Percentiles rank a stretch among this genome's conserved stretches.
Evolutionary conservation across 2,329 filamentous ascomycete species (phyloP).

Genomic region (Sporothrix protearum): DNA sequence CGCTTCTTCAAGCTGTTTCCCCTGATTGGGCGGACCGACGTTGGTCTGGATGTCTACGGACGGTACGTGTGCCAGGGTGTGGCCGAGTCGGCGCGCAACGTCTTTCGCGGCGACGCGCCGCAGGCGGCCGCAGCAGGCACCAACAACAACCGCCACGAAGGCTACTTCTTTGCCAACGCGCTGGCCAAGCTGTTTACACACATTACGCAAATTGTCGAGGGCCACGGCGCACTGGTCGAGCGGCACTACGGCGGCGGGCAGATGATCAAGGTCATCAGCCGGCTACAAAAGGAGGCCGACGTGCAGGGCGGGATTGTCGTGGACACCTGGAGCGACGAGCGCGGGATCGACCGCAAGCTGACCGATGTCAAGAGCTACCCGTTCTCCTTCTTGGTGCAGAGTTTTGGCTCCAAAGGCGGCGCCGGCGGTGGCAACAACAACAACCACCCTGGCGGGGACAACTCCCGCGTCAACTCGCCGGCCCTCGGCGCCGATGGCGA

Average conservation of each 20-base stretch:
- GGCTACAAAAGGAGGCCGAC: conserved; percentile 89
- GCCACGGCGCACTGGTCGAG: conserved; percentile 85
- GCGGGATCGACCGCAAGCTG: conserved; percentile 75
- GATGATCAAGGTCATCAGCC: conserved; percentile 92
- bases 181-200: conserved; percentile 94
- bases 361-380: conserved; percentile 97
- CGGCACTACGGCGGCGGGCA: conserved; percentile 88
- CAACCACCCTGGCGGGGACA: conserved; percentile 30
- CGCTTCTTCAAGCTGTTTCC: conserved; percentile 98
- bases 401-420: conserved; percentile 64
- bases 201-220: conserved; percentile 93
- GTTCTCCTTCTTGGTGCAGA: conserved; percentile 94
- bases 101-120: conserved; percentile 59
- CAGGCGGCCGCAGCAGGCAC: background rate
- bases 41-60: conserved; percentile 91
- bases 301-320: conserved; percentile 93
- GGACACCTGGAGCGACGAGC: conserved; percentile 92
- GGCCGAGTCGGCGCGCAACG: conserved; percentile 74
- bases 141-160: conserved; percentile 55
- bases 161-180: conserved; percentile 86
- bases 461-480: conserved; percentile 72
- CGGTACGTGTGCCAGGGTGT: conserved; percentile 95
- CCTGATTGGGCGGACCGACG: conserved; percentile 81
- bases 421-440: conserved; percentile 50
- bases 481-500: conserved; percentile 48